Percentiles rank a stretch among this genome's conserved stretches.
These are phyloP conservation scores for Suillus decipiens DNA, from an alignment of 768 basidiomycete genomes.

Conservation along the genomic window DNA sequence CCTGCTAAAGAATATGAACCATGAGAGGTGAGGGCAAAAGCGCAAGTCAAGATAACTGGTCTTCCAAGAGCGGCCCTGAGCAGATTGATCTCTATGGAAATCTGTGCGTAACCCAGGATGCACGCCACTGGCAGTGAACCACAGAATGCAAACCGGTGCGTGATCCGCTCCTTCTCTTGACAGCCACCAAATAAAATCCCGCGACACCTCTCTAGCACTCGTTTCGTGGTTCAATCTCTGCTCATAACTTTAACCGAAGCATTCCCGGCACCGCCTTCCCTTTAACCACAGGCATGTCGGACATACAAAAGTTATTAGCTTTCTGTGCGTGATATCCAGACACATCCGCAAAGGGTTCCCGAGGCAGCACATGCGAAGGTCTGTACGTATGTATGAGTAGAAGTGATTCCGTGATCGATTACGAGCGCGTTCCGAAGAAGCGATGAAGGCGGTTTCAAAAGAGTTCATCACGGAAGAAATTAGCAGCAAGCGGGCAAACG, in stretches of 20 bases:
- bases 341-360: conserved; percentile 44
- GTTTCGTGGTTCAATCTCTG: conserved; percentile 13
- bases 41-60: conserved; percentile 14
- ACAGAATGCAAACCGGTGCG: conserved; percentile 35
- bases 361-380: conserved; percentile 51
- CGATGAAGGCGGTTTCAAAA: conserved; percentile 36
- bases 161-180: conserved; percentile 40
- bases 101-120: conserved; percentile 39
- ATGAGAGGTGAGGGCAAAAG: conserved; percentile 17
- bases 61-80: conserved; percentile 34
- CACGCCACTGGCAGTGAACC: conserved; percentile 9
- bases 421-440: conserved; percentile 55
- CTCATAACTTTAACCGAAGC: conserved; percentile 37
- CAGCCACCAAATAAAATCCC: conserved; percentile 32
- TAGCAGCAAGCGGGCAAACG: conserved; percentile 21
- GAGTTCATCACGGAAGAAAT: conserved; percentile 44
- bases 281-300: conserved; percentile 24
- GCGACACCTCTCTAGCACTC: conserved; percentile 52
- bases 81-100: conserved; percentile 23
- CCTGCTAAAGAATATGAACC: conserved; percentile 32
- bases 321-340: conserved; percentile 26
- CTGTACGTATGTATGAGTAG: conserved; percentile 38
- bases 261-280: conserved; percentile 55
- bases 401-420: conserved; percentile 22
- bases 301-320: conserved; percentile 27